Evolutionary conservation across 2,329 filamentous ascomycete species (phyloP).

Genomic region (Penicillium griseofulvum): DNA sequence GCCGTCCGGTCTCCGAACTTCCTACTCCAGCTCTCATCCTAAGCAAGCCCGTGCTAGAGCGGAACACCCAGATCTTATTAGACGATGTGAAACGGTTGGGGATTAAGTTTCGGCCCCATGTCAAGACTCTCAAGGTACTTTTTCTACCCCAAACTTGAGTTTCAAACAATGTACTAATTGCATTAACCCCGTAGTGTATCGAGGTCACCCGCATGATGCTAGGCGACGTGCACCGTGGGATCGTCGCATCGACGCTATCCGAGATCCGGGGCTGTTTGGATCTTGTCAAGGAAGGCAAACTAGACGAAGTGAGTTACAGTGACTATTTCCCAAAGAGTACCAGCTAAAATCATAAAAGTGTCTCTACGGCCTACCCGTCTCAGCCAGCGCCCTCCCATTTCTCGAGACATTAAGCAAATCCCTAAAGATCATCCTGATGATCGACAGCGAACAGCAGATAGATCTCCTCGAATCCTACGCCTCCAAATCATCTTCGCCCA

Average conservation of each 20-base stretch:
- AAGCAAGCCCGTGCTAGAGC: conserved; percentile 39
- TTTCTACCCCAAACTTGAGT: neutral
- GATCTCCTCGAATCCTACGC: conserved; percentile 18
- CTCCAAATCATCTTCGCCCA: neutral
- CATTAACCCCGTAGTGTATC: neutral
- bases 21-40: conserved; percentile 44
- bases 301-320: conserved; percentile 38
- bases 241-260: conserved; percentile 43
- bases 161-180: neutral
- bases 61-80: conserved; percentile 39
- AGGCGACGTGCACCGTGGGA: conserved; percentile 35
- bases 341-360: conserved; percentile 16
- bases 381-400: conserved; percentile 32
- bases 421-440: conserved; percentile 38
- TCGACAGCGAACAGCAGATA: conserved; percentile 30
- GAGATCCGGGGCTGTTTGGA: conserved; percentile 43
- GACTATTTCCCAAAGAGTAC: neutral
- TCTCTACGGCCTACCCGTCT: conserved; percentile 45
- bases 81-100: conserved; percentile 41
- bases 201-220: conserved; percentile 45
- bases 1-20: conserved; percentile 34
- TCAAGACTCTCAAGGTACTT: conserved; percentile 47
- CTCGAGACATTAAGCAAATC: conserved; percentile 30
- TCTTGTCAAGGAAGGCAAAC: conserved; percentile 40
- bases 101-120: conserved; percentile 44